Conservation (phyloP, 805 yeast genomes). For the Wickerhamiella qilinensis region DNA sequence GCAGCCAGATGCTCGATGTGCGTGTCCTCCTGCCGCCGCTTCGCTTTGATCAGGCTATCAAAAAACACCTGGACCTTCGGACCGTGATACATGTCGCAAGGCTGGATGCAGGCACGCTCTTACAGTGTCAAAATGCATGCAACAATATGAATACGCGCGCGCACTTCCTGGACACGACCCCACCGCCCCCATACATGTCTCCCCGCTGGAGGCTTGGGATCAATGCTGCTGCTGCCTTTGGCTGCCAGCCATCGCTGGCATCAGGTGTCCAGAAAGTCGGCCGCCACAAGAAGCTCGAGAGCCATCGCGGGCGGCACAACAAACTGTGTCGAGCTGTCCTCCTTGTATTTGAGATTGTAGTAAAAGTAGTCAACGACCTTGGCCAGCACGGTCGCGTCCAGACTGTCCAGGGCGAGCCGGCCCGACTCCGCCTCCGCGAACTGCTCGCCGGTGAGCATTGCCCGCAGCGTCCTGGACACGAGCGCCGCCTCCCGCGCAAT, state of each 20-base stretch:
- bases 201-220: too few species aligned
- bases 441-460: conserved; percentile 31
- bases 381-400: conserved; percentile 56
- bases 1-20: not conserved
- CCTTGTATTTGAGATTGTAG: conserved; percentile 51
- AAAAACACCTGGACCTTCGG: too few species aligned
- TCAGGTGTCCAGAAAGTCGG: conserved; percentile 59
- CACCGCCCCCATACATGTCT: too few species aligned
- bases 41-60: not conserved
- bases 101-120: too few species aligned
- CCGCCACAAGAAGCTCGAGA: conserved; percentile 76
- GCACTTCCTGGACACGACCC: too few species aligned
- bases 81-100: too few species aligned
- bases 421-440: conserved; percentile 46
- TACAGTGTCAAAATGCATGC: too few species aligned
- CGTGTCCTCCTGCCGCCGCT: not conserved
- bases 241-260: too few species aligned
- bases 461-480: conserved; percentile 46
- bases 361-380: conserved; percentile 75
- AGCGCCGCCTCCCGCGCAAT: conserved; percentile 60
- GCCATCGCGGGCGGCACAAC: conserved; percentile 91
- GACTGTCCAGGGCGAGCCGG: conserved; percentile 39
- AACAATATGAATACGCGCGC: too few species aligned
- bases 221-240: too few species aligned
- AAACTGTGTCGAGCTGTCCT: conserved; percentile 31